Evolutionary conservation across 164 flowering plant species (phyloP), one percentile per base, ranked within the genome.

Genomic region (Piper betle): DNA sequence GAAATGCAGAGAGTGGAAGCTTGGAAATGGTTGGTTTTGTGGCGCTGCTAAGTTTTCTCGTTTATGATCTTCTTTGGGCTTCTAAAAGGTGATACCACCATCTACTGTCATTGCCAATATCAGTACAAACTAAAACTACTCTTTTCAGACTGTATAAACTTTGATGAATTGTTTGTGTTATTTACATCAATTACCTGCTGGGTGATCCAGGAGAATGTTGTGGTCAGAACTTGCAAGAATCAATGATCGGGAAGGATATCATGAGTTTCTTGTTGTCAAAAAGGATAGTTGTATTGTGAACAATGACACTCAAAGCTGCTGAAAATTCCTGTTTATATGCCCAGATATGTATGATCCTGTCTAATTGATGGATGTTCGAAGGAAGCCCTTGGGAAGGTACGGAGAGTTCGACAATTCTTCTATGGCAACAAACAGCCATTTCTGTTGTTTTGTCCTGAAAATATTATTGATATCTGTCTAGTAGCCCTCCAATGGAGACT

Each of bases 11-110:
- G 38, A 20, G 53, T 59, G 68, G 68, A 58, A 48, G 58, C 40
- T 55, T 59, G 68, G 63, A 65, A 65, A 59, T 65, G 63, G 58
- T 65, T 37, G 68, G 68, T 53, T 59, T 65, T 59, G 39, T 59
- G 20, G 68, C 68, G 12, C 12, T 39, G 17, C 39, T 48, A 38
- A 65, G 62, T 59, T 65, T 65, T 39, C 12, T 65, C 25, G 68
- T 53, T 7, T 59, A 53, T 53, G 68, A 65, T 65, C 62, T 65
- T 20, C 57, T 65, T 16, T 65, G 57, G 68, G 68, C 68, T 65
- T 65, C 68, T 20, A 65, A 53, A 37, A 40, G 58, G 68, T 65
- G 50, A 50, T 58, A 11, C 15, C 59, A 38, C 2, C 20, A 39
- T 39, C 8, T 48, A 39, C 25, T 54, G 7, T 25, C 33, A 25